A percentile compares a stretch with the other conserved stretches of the same genome.
These are phyloP conservation scores for Cryptococcus amylolentus DNA, from an alignment of 1,284 basidiomycete genomes.

Conservation along the genomic window DNA sequence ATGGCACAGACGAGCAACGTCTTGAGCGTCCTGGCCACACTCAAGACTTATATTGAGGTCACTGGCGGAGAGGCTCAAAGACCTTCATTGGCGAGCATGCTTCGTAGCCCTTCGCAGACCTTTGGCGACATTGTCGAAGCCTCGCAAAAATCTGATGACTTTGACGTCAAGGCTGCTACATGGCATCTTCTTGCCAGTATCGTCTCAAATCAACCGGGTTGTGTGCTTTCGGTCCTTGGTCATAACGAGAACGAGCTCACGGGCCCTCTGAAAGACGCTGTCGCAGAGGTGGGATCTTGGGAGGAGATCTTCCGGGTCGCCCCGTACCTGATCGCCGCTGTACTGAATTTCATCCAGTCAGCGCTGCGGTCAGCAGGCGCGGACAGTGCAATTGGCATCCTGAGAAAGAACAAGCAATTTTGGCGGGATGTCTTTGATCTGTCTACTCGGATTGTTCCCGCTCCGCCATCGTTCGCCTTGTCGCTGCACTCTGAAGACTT, in stretches of 20 bases:
- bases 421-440: slow-evolving; percentile 40
- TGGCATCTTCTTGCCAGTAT: slow-evolving; percentile 82
- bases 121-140: slow-evolving; percentile 23
- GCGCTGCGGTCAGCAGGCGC: slow-evolving; percentile 50
- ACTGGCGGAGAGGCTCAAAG: slow-evolving; percentile 23
- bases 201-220: slow-evolving; percentile 79
- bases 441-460: slow-evolving; percentile 30
- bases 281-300: slow-evolving; percentile 63
- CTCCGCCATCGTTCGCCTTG: slow-evolving; percentile 31
- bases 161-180: slow-evolving; percentile 62
- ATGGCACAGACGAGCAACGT: slow-evolving; percentile 21
- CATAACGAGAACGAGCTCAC: slow-evolving; percentile 55
- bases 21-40: slow-evolving; percentile 21
- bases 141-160: slow-evolving; percentile 15
- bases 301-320: slow-evolving; percentile 68
- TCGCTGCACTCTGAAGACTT: slow-evolving; percentile 41
- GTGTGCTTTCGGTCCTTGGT: slow-evolving; percentile 79
- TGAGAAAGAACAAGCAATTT: slow-evolving; percentile 28
- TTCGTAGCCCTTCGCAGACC: slow-evolving; percentile 30
- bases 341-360: slow-evolving; percentile 72
- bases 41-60: slow-evolving; percentile 34
- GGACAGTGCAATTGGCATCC: slow-evolving; percentile 16
- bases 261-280: slow-evolving; percentile 53
- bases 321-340: slow-evolving; percentile 69
- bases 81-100: slow-evolving; percentile 38